Evolutionary conservation across 1,139 yeast genomes (phyloP), one percentile per base, ranked within the genome.

Genomic region (Blastobotrys proliferans): DNA sequence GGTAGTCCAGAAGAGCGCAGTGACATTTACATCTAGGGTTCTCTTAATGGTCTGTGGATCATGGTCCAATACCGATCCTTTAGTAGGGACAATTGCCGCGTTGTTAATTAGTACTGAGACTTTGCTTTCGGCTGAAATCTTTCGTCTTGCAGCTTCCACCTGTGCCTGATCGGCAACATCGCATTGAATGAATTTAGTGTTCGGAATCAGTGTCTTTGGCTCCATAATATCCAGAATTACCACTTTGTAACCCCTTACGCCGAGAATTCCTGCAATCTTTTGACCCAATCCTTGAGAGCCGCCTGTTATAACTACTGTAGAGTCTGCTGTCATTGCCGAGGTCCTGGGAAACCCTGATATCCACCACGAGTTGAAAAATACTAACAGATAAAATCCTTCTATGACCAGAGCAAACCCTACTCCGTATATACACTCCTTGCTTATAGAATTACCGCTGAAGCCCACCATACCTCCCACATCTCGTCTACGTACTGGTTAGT

Each of bases 41-140:
- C 42, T 43, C 20, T 53, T 50, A 20, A 63, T 53, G 17, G 49
- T 54, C 9, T 51, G 48, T 2, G 54, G 61, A 0, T 63, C 44
- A 38, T 75, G 46, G 4, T 70, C 67, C 10, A 70, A 48, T 2
- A 83, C 51, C 1, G 72, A 53, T 33, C 70, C 32, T 16, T 19
- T 68, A 45, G 63, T 62, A 37, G 77, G 79, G 40, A 90, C 69
- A 9, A 80, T 64, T 0, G 92, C 95, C 0, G 94, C 95, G 60
- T 85, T 86, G 56, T 83, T 83, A 20, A 88, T 66, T 33, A 85
- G 60, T 0, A 83, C 66, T 25, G 79, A 72, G 1, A 83, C 64
- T 17, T 44, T 21, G 16, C 41, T 40, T 6, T 56, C 51, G 10
- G 16, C n/a, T 29, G 16, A 3, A 2, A 66, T 64, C n/a, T 53